Percentiles rank a stretch among this genome's conserved stretches.
Evolutionary conservation across 78 protist species (phyloP).

Genomic region (Emiliania huxleyi): DNA sequence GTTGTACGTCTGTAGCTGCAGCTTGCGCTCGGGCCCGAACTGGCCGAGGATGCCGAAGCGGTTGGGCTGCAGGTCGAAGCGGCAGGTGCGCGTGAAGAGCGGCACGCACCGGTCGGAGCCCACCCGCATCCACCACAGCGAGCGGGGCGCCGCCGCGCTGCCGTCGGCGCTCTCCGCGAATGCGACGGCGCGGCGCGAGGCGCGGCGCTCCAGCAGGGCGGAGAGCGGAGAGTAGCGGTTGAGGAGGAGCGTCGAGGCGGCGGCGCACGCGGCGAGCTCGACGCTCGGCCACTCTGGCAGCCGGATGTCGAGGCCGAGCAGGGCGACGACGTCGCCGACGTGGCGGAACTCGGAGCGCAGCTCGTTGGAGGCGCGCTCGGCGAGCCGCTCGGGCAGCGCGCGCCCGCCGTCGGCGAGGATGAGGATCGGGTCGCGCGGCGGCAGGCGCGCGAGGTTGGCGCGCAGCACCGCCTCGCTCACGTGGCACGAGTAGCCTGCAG

Average conservation of each 20-base stretch:
- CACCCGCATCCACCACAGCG: neutral
- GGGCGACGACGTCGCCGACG: neutral
- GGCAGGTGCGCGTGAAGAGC: neutral
- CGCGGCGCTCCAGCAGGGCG: neutral
- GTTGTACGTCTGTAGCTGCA: neutral
- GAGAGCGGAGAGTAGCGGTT: slow-evolving; percentile 10
- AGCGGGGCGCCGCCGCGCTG: neutral
- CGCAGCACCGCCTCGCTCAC: neutral
- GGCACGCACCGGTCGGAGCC: neutral
- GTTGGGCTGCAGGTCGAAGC: slow-evolving; percentile 1
- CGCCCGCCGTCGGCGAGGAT: neutral
- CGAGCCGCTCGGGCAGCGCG: neutral
- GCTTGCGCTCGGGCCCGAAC: slow-evolving; percentile 8
- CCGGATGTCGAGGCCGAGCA: neutral
- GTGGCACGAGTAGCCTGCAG: neutral
- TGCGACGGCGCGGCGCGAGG: neutral
- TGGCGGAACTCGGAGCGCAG: neutral
- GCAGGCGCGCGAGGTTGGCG: neutral
- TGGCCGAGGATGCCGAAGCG: slow-evolving; percentile 23
- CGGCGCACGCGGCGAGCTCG: neutral
- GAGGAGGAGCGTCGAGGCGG: neutral
- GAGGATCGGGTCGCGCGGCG: neutral
- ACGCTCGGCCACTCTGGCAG: neutral
- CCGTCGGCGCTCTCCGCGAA: neutral
- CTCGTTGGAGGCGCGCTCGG: neutral